Evolutionary conservation across 768 basidiomycete species (phyloP), one percentile per base, ranked within the genome.

Genomic region (Calvatia gigantea): DNA sequence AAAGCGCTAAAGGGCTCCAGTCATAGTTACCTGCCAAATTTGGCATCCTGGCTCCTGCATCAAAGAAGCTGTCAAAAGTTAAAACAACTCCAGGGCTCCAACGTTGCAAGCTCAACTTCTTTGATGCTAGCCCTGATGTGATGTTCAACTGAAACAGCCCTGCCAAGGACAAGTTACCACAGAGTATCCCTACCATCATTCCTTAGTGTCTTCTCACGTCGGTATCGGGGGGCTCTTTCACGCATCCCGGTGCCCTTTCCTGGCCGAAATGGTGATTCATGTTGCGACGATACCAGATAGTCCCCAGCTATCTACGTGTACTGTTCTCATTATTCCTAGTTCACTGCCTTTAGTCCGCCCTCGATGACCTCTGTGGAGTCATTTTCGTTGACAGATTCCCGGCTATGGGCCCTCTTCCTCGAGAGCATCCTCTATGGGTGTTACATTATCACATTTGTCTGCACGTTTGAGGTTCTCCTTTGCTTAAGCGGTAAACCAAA

Each of bases 381-480:
- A 38, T 19, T 54, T 15, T 27, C 53, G 33, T 33, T 54, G 17
- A 27, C 35, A 4, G 42, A 45, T 17, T 54, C 53, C 17, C 53
- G 44, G 11, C 53, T 54, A 15, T 54, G 53, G 28, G 53, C 53
- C 15, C 43, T 54, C 44, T 45, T 54, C 32, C 3, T 19, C n/a
- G 43, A 54, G 31, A 25, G 43, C 43, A 29, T 54, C 12, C 53
- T 54, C 23, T 54, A 54, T 12, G 53, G 53, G 14, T 28, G 45
- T 25, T 54, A 54, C 25, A 27, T 46, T n/a, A 54, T 54, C 21
- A 45, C 53, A 12, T 54, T 45, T 27, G 32, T n/a, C n/a, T 45
- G 21, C 27, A 37, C 53, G 6, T 9, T 15, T n/a, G 21, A 54
- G 29, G 23, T 21, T n/a, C 53, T 54, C 39, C 43, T 45, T 28